phyloP scores from a whole-genome alignment of 345 rosid genomes.

The Camelina hispida region DNA sequence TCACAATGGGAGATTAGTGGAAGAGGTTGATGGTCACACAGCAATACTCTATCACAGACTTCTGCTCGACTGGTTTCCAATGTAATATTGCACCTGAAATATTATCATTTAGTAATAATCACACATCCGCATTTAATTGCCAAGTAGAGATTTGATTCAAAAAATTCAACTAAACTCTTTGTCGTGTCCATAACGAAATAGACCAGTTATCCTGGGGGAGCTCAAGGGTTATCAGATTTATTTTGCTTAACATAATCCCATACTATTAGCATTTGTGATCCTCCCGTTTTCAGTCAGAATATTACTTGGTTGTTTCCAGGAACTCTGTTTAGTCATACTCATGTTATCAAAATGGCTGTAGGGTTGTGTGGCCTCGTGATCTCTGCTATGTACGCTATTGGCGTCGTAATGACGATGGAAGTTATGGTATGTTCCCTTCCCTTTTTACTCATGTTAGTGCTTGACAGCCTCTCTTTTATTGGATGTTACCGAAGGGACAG shows the following conservation, averaged over 20 bases:
- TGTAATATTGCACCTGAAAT: constrained; percentile 50
- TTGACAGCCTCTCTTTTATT: not conserved
- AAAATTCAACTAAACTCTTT: not conserved
- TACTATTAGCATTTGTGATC: constrained; percentile 4
- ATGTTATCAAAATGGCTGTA: constrained; percentile 46
- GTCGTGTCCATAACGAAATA: constrained; percentile 1
- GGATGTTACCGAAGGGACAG: not conserved
- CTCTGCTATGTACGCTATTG: constrained; percentile 99
- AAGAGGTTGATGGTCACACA: constrained; percentile 99
- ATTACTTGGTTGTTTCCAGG: constrained; percentile 15
- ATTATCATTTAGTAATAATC: constrained; percentile 6
- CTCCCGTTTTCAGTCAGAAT: constrained; percentile 12
- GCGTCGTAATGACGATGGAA: constrained; percentile 99
- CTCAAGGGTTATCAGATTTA: constrained; percentile 16
- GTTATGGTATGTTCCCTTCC: constrained; percentile 71
- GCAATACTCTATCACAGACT: constrained; percentile 95
- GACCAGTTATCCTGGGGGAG: not conserved
- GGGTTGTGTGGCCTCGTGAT: constrained; percentile 99
- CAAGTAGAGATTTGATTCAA: constrained; percentile 6
- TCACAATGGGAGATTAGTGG: constrained; percentile 92
- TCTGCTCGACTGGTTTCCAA: constrained; percentile 96
- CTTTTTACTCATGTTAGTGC: constrained; percentile 21
- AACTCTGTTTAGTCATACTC: constrained; percentile 11
- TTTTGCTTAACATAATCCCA: not conserved
- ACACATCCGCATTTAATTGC: not conserved